phyloP scores from a whole-genome alignment of 1,284 basidiomycete genomes.

The Ceratobasidium papillatum region DNA sequence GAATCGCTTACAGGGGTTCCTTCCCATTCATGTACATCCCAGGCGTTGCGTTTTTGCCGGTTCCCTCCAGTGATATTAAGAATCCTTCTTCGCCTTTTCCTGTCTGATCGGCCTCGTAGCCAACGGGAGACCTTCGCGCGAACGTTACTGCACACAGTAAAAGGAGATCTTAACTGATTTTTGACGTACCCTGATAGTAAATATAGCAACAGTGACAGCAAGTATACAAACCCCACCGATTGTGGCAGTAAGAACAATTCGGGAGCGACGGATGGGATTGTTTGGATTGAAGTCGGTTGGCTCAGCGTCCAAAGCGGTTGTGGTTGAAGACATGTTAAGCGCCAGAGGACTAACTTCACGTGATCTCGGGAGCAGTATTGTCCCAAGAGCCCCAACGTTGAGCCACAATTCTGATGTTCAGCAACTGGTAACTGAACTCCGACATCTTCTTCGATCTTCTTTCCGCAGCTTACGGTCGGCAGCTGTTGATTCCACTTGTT shows the following conservation, averaged over 20 bases:
- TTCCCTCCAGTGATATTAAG: conserved; percentile 19
- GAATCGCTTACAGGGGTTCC: conserved; percentile 11
- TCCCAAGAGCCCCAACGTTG: not conserved
- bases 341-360: not conserved
- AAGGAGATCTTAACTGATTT: not conserved
- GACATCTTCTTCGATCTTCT: too few relatives aligned
- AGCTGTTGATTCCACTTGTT: too few relatives aligned
- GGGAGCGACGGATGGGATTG: conserved; percentile 23
- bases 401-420: too few relatives aligned
- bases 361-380: not conserved
- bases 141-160: not conserved
- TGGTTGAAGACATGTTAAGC: conserved; percentile 9
- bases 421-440: too few relatives aligned
- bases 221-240: conserved; percentile 31
- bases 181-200: conserved; percentile 14
- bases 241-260: conserved; percentile 30
- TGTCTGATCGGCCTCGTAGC: conserved; percentile 20
- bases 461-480: too few relatives aligned
- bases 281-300: conserved; percentile 8
- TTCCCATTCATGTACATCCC: conserved; percentile 39
- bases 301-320: not conserved
- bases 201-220: conserved; percentile 26
- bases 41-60: conserved; percentile 33
- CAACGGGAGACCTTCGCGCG: conserved; percentile 25
- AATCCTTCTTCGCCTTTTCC: conserved; percentile 24